Evolutionary conservation across 148 eudicot genomes (phyloP).

Genomic region (Dysphania ambrosioides): DNA sequence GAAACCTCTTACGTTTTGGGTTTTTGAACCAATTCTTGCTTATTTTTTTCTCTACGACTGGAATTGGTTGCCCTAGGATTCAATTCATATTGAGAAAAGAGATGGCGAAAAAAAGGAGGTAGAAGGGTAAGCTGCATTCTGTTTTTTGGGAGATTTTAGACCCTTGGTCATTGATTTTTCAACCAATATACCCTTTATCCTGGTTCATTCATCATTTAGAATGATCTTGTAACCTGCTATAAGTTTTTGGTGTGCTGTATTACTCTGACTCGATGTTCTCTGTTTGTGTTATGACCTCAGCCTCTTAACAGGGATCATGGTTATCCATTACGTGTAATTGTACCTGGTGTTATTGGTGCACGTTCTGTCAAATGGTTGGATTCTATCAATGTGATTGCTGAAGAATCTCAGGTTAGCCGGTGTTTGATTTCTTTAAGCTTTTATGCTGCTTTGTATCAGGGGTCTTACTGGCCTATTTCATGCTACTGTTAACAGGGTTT

Average conservation of each 20-base stretch:
- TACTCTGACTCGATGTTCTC: conserved; percentile 9
- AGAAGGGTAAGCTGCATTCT: neutral
- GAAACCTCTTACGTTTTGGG: neutral
- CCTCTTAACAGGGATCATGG: conserved; percentile 95
- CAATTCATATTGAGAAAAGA: neutral
- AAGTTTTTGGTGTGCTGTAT: conserved; percentile 1
- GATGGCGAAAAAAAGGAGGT: neutral
- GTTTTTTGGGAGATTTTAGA: neutral
- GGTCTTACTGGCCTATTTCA: conserved; percentile 7
- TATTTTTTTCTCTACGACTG: too few relatives aligned
- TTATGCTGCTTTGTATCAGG: neutral
- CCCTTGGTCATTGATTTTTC: neutral
- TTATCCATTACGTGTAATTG: conserved; percentile 83
- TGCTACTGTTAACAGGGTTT: conserved; percentile 58
- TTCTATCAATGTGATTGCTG: conserved; percentile 69
- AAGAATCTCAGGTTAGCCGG: conserved; percentile 76
- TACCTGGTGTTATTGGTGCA: conserved; percentile 98
- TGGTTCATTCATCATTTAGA: neutral
- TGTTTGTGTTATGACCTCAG: conserved; percentile 37
- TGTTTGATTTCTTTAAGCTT: conserved; percentile 6
- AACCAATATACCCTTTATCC: neutral
- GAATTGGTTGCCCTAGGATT: neutral
- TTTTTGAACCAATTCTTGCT: neutral
- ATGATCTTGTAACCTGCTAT: neutral
- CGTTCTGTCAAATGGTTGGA: conserved; percentile 99